Evolutionary conservation across 805 yeast species (phyloP).

Genomic region (Kluyveromyces wickerhamii): DNA sequence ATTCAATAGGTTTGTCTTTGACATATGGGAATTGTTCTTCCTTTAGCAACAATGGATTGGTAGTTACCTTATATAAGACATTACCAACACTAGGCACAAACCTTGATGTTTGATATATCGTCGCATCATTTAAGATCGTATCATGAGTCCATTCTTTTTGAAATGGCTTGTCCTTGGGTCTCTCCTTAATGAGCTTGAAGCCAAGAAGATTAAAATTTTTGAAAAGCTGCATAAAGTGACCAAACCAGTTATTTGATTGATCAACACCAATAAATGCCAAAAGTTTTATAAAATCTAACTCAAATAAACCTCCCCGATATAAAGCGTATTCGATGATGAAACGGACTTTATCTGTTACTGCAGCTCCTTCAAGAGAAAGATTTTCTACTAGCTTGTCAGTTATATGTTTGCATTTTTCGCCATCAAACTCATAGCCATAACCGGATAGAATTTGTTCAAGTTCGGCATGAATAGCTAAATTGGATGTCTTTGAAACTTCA

Average conservation of each 20-base stretch:
- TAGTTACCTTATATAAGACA: conserved; percentile 44
- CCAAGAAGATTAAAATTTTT: conserved; percentile 53
- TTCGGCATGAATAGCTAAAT: conserved; percentile 67
- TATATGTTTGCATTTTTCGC: conserved; percentile 49
- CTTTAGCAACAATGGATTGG: conserved; percentile 41
- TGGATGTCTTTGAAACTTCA: conserved; percentile 46
- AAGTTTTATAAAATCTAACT: conserved; percentile 63
- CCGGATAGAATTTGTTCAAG: conserved; percentile 79
- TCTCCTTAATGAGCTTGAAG: conserved; percentile 41
- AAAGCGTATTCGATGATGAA: conserved; percentile 66
- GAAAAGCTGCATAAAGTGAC: conserved; percentile 45
- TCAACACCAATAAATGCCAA: conserved; percentile 44
- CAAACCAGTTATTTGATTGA: conserved; percentile 32
- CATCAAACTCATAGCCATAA: conserved; percentile 62
- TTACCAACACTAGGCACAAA: conserved; percentile 62
- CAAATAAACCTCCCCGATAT: conserved; percentile 74
- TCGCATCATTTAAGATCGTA: conserved; percentile 29
- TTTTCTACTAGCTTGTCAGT: conserved; percentile 54
- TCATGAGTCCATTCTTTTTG: conserved; percentile 50
- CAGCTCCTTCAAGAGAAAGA: conserved; percentile 42
- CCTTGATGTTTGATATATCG: conserved; percentile 54
- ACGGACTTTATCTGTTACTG: conserved; percentile 63
- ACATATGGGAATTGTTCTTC: conserved; percentile 62
- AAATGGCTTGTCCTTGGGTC: conserved; percentile 36
- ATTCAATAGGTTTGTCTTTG: conserved; percentile 60